A percentile compares a stretch with the other conserved stretches of the same genome.
phyloP scores from a whole-genome alignment of 2,329 filamentous ascomycete genomes.

The Arthrobotrys iridis region DNA sequence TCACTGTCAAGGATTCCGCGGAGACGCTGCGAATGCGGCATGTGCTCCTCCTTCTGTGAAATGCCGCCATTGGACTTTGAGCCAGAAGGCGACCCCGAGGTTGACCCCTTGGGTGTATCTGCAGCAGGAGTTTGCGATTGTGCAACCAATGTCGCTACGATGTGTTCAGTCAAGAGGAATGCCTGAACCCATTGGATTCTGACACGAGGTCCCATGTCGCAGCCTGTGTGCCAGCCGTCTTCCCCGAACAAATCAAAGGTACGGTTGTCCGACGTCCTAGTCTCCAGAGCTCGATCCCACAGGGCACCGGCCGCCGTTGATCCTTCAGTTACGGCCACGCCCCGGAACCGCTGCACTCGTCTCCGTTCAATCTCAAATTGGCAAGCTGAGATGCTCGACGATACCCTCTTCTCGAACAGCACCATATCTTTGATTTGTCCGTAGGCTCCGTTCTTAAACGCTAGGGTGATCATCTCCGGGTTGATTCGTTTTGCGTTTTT shows the following conservation, averaged over 20 bases:
- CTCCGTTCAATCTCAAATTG: slow-evolving; percentile 58
- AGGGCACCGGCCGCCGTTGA: slow-evolving; percentile 21
- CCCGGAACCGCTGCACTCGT: slow-evolving; percentile 55
- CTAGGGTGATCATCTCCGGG: slow-evolving; percentile 58
- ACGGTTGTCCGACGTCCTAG: slow-evolving; percentile 40
- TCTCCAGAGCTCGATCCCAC: slow-evolving; percentile 39
- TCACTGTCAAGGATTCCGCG: slow-evolving; percentile 24
- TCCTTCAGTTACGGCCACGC: slow-evolving; percentile 13
- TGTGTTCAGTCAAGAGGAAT: slow-evolving; percentile 41
- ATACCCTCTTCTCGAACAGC: slow-evolving; percentile 56
- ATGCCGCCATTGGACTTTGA: slow-evolving; percentile 19
- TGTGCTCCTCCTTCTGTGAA: slow-evolving; percentile 12
- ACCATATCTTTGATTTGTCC: slow-evolving; percentile 58
- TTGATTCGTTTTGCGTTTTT: slow-evolving; percentile 56
- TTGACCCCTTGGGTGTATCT: slow-evolving; percentile 22
- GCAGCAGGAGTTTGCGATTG: slow-evolving; percentile 27
- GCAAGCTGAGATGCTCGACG: slow-evolving; percentile 56
- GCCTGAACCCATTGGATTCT: slow-evolving; percentile 42
- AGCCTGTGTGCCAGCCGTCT: slow-evolving; percentile 51
- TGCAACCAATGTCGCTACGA: slow-evolving; percentile 46
- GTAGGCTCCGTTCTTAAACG: slow-evolving; percentile 57
- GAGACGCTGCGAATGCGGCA: slow-evolving; percentile 27
- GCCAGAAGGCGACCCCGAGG: background rate
- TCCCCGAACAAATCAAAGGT: slow-evolving; percentile 54
- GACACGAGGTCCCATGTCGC: slow-evolving; percentile 43